Evolutionary conservation across 116 monocot species (phyloP).

Genomic region (Zostera marina): DNA sequence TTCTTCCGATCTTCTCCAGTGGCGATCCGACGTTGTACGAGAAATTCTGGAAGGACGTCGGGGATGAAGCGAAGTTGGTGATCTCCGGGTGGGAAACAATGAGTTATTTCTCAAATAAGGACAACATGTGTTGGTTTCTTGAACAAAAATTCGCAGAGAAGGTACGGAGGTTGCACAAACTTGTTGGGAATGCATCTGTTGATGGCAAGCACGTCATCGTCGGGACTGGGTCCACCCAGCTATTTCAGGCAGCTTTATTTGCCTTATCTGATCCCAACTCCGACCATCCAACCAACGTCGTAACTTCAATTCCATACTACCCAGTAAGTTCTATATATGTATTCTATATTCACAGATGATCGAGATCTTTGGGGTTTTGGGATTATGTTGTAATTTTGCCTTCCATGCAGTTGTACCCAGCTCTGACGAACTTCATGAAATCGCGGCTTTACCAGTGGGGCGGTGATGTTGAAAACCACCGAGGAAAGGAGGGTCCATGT

Average conservation of each 20-base stretch:
- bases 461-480: constrained; percentile 42
- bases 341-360: too few species aligned
- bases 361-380: too few species aligned
- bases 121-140: constrained; percentile 76
- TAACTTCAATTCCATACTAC: constrained; percentile 65
- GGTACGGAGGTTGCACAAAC: constrained; percentile 41
- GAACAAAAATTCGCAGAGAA: constrained; percentile 45
- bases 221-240: constrained; percentile 83
- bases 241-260: constrained; percentile 73
- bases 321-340: too few species aligned
- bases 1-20: constrained; percentile 24
- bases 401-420: constrained; percentile 80
- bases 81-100: constrained; percentile 61
- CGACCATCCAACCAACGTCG: constrained; percentile 32
- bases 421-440: constrained; percentile 30
- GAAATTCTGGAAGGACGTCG: constrained; percentile 47
- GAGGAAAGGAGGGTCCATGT: constrained; percentile 30
- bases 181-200: constrained; percentile 56
- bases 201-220: constrained; percentile 49
- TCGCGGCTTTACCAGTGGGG: constrained; percentile 70
- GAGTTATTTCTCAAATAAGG: constrained; percentile 78
- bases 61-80: constrained; percentile 22
- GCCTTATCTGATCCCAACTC: constrained; percentile 36
- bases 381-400: too few species aligned
- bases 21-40: constrained; percentile 95